Percentiles rank a stretch among this genome's conserved stretches.
phyloP scores from a whole-genome alignment of 225 moss, liverwort and hornwort genomes.

The Ulota crispa region DNA sequence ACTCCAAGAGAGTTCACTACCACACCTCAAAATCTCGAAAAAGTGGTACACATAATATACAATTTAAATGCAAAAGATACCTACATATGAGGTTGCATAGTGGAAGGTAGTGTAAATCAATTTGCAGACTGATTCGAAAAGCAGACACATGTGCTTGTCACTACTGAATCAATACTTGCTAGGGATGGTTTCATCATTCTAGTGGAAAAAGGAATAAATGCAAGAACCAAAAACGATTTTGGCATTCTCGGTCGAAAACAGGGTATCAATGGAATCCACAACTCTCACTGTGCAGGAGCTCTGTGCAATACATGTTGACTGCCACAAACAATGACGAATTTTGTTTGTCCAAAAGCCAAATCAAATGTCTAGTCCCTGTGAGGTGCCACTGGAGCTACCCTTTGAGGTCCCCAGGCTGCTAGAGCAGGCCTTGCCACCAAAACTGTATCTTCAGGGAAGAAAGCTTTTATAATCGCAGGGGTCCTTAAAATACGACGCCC shows the following conservation, averaged over 20 bases:
- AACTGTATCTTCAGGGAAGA: constrained; percentile 85
- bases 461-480: constrained; percentile 78
- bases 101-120: background rate
- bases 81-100: background rate
- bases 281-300: constrained; percentile 19
- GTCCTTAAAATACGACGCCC: constrained; percentile 92
- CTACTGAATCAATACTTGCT: constrained; percentile 20
- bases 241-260: background rate
- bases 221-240: constrained; percentile 15
- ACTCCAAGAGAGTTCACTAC: background rate
- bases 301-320: constrained; percentile 22
- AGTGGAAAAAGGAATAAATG: constrained; percentile 11
- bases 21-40: background rate
- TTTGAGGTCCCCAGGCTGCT: constrained; percentile 39
- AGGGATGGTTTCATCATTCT: constrained; percentile 10
- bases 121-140: constrained; percentile 15
- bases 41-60: background rate
- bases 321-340: constrained; percentile 32
- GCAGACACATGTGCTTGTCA: background rate
- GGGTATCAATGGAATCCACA: constrained; percentile 1
- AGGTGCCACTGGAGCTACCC: constrained; percentile 45
- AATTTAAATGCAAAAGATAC: background rate
- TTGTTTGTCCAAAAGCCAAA: background rate
- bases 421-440: constrained; percentile 61
- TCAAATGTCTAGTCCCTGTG: constrained; percentile 37